Base-by-base conservation (phyloP, 495 filamentous ascomycete genomes). In the Hypoxylon cercidicola region DNA sequence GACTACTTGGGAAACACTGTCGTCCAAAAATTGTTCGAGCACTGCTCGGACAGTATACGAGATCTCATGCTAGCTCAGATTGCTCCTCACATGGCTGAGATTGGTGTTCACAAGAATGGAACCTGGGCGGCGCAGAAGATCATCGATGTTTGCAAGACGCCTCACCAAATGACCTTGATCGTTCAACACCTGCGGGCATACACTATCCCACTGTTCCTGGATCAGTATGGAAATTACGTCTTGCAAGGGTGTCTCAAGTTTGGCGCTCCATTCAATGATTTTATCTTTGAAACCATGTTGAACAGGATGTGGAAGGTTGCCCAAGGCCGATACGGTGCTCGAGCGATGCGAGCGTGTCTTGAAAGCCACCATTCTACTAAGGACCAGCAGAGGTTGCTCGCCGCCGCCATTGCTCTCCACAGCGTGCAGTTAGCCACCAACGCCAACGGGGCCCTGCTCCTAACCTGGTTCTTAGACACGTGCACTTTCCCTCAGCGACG, bases 71-170 rank as follows among this genome's bases (percentile, higher is more conserved):
- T 99, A 32, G 73, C 77, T 8, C 88, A 96, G 70, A 94, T 98
- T 62, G 84, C 91, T 10, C 93, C 93, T 54, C 93, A 97, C 74
- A 84, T 98, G 70, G 93, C 93, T 15, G 93, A 98, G 75, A 97
- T 98, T 75, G 95, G 95, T 54, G 88, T 97, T 35, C 95, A 99
- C 83, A 99, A 99, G 82, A 99, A 99, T 68, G 95, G 95, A 40
- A 99, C 95, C 4, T 99, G 95, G 95, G 95, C 95, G 56, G 95
- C 93, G 0, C 95, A 99, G 77, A 99, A 98, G 85, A 98, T 99
- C 68, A 97, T 98, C 64, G 95, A 99, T 75, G 92, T 97, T 16
- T 91, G 92, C 64, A 89, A 93, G 74, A 91, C 89, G 1, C 89
- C 90, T 4, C 82, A 83, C 50, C 93, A 98, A 79, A 94, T 93